Conservation (phyloP, 805 yeast genomes). For the Metschnikowia amazonensis region DNA sequence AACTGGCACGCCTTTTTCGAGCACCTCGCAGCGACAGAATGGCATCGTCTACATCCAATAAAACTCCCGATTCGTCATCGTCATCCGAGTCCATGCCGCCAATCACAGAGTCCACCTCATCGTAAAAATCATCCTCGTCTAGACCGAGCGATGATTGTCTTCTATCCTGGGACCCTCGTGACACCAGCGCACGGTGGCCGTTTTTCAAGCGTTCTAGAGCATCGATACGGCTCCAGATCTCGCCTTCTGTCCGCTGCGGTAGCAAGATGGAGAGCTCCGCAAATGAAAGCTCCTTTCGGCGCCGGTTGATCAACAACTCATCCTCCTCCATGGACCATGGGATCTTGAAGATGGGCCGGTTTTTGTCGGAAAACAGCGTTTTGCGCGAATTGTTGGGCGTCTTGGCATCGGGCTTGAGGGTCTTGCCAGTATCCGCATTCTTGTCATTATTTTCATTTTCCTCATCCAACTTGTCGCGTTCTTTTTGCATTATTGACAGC, state of each 20-base stretch:
- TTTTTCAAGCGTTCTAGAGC: conserved; percentile 21
- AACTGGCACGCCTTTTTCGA: conserved; percentile 36
- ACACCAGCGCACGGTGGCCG: conserved; percentile 20
- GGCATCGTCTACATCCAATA: conserved; percentile 36
- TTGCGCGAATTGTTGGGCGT: not conserved
- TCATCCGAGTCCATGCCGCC: conserved; percentile 33
- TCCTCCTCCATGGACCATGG: conserved; percentile 70
- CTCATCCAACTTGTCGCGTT: conserved; percentile 12
- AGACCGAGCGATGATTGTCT: conserved; percentile 39
- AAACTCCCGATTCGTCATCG: conserved; percentile 29
- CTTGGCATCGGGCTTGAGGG: conserved; percentile 4
- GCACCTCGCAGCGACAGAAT: conserved; percentile 18
- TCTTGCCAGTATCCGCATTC: conserved; percentile 1
- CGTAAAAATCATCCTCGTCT: conserved; percentile 42
- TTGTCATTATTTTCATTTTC: conserved; percentile 3
- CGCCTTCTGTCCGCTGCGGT: conserved; percentile 71
- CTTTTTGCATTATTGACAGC: conserved; percentile 15
- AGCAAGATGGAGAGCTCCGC: conserved; percentile 71
- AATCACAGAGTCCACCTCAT: conserved; percentile 39
- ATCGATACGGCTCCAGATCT: conserved; percentile 61
- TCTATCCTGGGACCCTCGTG: conserved; percentile 27
- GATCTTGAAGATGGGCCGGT: conserved; percentile 24
- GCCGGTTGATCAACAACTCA: conserved; percentile 52
- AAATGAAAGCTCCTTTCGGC: conserved; percentile 56
- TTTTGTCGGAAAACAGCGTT: conserved; percentile 4